Percentiles rank a stretch among this genome's conserved stretches.
phyloP scores from a whole-genome alignment of 352 stramenopile species.

The Globisporangium takayamanum region DNA sequence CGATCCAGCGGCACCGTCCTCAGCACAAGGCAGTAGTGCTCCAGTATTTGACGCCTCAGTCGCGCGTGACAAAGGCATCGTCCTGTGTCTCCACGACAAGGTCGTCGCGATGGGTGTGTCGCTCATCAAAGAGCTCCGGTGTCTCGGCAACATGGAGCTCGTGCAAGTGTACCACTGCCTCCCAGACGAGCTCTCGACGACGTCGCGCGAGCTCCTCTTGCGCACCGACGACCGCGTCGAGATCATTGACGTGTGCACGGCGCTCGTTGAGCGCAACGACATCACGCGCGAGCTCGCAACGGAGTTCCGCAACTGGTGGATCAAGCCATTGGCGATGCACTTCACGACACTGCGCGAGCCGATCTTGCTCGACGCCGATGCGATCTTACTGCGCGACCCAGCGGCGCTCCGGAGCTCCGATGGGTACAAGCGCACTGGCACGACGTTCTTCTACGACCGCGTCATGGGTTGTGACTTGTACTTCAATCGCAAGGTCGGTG shows the following conservation, averaged over 20 bases:
- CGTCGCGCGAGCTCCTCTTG: slow-evolving; percentile 26
- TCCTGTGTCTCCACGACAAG: slow-evolving; percentile 36
- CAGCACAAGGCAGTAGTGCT: neutral
- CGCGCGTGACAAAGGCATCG: slow-evolving; percentile 16
- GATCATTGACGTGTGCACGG: slow-evolving; percentile 39
- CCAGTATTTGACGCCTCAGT: slow-evolving; percentile 4
- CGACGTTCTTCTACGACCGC: slow-evolving; percentile 68
- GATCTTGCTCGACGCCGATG: slow-evolving; percentile 44
- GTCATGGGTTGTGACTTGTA: slow-evolving; percentile 37
- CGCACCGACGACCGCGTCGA: slow-evolving; percentile 30
- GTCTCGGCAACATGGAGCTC: slow-evolving; percentile 35
- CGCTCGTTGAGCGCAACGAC: slow-evolving; percentile 8
- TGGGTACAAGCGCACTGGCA: slow-evolving; percentile 38
- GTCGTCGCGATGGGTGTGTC: slow-evolving; percentile 38
- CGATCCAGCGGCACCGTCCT: neutral
- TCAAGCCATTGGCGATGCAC: slow-evolving; percentile 53
- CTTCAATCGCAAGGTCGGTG: slow-evolving; percentile 36
- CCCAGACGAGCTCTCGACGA: slow-evolving; percentile 26
- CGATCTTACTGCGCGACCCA: slow-evolving; percentile 41
- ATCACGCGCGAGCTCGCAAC: slow-evolving; percentile 7
- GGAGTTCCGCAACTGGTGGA: slow-evolving; percentile 53
- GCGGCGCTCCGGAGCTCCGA: slow-evolving; percentile 26
- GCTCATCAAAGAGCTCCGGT: slow-evolving; percentile 44
- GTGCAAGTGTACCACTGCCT: slow-evolving; percentile 60
- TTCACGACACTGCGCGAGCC: slow-evolving; percentile 42